phyloP scores from a whole-genome alignment of 352 stramenopile species.

The Phytophthora colocasiae region DNA sequence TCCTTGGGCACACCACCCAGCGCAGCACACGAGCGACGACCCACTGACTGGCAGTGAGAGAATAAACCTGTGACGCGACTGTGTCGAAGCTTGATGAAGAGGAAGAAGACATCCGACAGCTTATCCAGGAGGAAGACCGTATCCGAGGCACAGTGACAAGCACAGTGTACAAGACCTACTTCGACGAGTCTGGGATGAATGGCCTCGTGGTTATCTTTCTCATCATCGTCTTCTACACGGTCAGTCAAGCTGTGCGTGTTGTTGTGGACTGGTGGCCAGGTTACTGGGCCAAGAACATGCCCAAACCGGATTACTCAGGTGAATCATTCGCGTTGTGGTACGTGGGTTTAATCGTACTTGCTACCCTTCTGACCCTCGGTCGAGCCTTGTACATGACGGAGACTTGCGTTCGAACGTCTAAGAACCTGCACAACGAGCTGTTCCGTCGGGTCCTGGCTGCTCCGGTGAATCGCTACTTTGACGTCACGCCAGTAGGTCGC shows the following conservation, averaged over 20 bases:
- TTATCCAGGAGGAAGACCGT: slow-evolving; percentile 37
- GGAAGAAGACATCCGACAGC: not conserved
- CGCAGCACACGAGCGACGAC: too few species aligned
- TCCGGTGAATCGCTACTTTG: slow-evolving; percentile 54
- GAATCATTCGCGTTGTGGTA: slow-evolving; percentile 41
- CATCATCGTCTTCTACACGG: slow-evolving; percentile 12
- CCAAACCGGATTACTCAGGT: slow-evolving; percentile 21
- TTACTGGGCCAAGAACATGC: slow-evolving; percentile 41
- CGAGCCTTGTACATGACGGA: slow-evolving; percentile 34
- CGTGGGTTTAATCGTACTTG: slow-evolving; percentile 34
- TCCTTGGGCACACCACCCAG: too few species aligned
- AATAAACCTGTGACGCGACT: too few species aligned
- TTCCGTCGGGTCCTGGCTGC: slow-evolving; percentile 50
- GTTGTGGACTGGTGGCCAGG: slow-evolving; percentile 39
- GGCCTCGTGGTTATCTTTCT: slow-evolving; percentile 20
- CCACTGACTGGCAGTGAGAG: too few species aligned
- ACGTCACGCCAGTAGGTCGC: slow-evolving; percentile 52
- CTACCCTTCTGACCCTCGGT: slow-evolving; percentile 15
- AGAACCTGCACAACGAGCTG: slow-evolving; percentile 39
- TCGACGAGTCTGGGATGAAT: slow-evolving; percentile 31
- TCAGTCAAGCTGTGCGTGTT: slow-evolving; percentile 27
- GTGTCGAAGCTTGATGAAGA: slow-evolving; percentile 1
- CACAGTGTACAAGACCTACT: slow-evolving; percentile 31
- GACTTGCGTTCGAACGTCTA: slow-evolving; percentile 28
- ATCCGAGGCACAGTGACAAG: slow-evolving; percentile 22